Conservation (phyloP, 2,329 filamentous ascomycete genomes). For the Aspergillus calidoustus region DNA sequence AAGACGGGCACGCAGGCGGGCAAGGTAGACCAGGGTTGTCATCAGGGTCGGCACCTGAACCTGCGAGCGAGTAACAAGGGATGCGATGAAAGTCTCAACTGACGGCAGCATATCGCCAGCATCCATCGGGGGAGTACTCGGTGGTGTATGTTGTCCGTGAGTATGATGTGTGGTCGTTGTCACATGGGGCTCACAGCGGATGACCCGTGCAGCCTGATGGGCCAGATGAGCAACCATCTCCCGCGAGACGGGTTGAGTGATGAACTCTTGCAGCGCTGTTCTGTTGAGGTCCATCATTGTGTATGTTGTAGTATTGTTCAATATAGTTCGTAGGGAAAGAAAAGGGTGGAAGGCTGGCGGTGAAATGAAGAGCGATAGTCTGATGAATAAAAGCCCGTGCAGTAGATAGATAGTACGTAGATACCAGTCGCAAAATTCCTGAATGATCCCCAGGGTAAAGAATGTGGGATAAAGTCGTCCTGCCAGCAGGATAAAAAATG, state of each 20-base stretch:
- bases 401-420: slow-evolving; percentile 1
- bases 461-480: slow-evolving; percentile 27
- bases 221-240: slow-evolving; percentile 55
- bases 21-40: slow-evolving; percentile 93
- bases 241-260: slow-evolving; percentile 51
- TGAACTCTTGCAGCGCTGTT: slow-evolving; percentile 53
- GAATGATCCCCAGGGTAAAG: slow-evolving; percentile 16
- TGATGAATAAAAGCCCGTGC: slow-evolving; percentile 10
- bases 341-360: background rate
- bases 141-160: slow-evolving; percentile 62
- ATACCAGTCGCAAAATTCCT: slow-evolving; percentile 5
- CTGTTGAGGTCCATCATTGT: slow-evolving; percentile 40
- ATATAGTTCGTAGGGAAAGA: slow-evolving; percentile 4
- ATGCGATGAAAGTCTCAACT: slow-evolving; percentile 87
- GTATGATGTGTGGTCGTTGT: slow-evolving; percentile 36
- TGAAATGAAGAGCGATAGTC: slow-evolving; percentile 10
- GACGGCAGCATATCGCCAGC: slow-evolving; percentile 65
- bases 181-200: slow-evolving; percentile 58
- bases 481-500: slow-evolving; percentile 37
- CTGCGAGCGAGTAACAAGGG: slow-evolving; percentile 88
- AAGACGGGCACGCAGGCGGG: slow-evolving; percentile 78
- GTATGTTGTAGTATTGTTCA: slow-evolving; percentile 11
- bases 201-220: slow-evolving; percentile 52
- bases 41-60: slow-evolving; percentile 97
- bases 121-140: slow-evolving; percentile 61